Evolutionary conservation across 1,284 basidiomycete species (phyloP).

Genomic region (Veloboletus limbatus): DNA sequence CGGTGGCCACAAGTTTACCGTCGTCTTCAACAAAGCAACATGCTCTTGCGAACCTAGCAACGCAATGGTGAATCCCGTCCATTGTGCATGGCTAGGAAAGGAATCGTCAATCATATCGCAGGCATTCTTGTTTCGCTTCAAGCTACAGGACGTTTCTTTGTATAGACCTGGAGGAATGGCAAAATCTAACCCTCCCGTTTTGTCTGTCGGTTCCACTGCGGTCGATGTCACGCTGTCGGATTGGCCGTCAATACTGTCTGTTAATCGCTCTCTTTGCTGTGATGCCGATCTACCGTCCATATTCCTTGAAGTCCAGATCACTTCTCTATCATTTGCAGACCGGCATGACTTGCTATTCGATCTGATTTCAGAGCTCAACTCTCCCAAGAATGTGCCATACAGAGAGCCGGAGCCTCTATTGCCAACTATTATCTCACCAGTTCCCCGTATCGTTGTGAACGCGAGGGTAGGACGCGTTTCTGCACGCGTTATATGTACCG

Average conservation of each 20-base stretch:
- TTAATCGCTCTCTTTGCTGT: slow-evolving; percentile 44
- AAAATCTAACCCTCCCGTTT: slow-evolving; percentile 37
- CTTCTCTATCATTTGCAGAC: slow-evolving; percentile 49
- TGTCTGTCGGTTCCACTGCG: slow-evolving; percentile 43
- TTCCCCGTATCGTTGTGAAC: slow-evolving; percentile 54
- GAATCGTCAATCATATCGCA: slow-evolving; percentile 38
- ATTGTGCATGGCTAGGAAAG: slow-evolving; percentile 53
- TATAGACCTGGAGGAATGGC: slow-evolving; percentile 20
- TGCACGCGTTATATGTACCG: slow-evolving; percentile 47
- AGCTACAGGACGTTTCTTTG: slow-evolving; percentile 37
- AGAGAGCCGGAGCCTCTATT: slow-evolving; percentile 22
- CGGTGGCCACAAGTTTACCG: slow-evolving; percentile 37
- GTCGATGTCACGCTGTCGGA: slow-evolving; percentile 49
- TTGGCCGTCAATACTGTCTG: slow-evolving; percentile 47
- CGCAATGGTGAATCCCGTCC: slow-evolving; percentile 42
- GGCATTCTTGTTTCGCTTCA: slow-evolving; percentile 46
- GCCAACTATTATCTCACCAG: slow-evolving; percentile 35
- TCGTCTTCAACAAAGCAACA: slow-evolving; percentile 40
- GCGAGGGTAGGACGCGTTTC: slow-evolving; percentile 48
- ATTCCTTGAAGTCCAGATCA: slow-evolving; percentile 47
- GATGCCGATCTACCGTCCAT: slow-evolving; percentile 61
- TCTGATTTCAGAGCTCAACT: slow-evolving; percentile 28
- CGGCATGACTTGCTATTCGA: slow-evolving; percentile 48
- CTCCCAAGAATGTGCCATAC: slow-evolving; percentile 19
- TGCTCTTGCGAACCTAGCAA: slow-evolving; percentile 47